Percentiles rank a stretch among this genome's conserved stretches.
phyloP scores from a whole-genome alignment of 257 asterid genomes.

The Prunella vulgaris region DNA sequence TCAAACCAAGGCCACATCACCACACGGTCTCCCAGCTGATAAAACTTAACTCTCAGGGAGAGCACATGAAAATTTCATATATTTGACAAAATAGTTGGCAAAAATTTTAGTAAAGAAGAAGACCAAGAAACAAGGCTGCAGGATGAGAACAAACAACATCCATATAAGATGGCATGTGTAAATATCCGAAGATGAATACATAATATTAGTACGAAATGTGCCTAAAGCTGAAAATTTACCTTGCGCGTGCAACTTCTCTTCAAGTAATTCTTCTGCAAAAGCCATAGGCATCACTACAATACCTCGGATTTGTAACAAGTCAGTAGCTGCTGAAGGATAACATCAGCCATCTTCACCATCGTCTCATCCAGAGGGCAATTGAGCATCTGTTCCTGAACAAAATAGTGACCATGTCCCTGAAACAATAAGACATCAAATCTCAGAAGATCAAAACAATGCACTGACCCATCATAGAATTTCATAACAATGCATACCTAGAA shows the following conservation, averaged over 20 bases:
- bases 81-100: background rate
- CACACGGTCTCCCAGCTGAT: background rate
- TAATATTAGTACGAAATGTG: background rate
- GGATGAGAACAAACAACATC: background rate
- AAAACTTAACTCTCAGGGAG: too few species aligned
- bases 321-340: conserved; percentile 59
- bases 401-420: conserved; percentile 68
- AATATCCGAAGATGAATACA: background rate
- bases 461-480: too few species aligned
- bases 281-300: conserved; percentile 53
- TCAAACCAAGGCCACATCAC: background rate
- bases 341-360: conserved; percentile 47
- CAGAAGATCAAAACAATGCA: too few species aligned
- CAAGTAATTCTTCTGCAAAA: conserved; percentile 44
- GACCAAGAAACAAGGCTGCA: background rate
- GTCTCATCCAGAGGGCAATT: conserved; percentile 59
- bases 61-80: too few species aligned
- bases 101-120: background rate
- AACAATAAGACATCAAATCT: conserved; percentile 14
- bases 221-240: conserved; percentile 22
- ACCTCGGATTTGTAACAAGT: conserved; percentile 63
- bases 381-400: conserved; percentile 40
- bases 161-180: background rate
- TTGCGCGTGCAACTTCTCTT: conserved; percentile 34
- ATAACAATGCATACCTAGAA: too few species aligned